These are phyloP conservation scores for Calonectria montana DNA, from an alignment of 2,329 filamentous ascomycete species.

Conservation along the genomic window DNA sequence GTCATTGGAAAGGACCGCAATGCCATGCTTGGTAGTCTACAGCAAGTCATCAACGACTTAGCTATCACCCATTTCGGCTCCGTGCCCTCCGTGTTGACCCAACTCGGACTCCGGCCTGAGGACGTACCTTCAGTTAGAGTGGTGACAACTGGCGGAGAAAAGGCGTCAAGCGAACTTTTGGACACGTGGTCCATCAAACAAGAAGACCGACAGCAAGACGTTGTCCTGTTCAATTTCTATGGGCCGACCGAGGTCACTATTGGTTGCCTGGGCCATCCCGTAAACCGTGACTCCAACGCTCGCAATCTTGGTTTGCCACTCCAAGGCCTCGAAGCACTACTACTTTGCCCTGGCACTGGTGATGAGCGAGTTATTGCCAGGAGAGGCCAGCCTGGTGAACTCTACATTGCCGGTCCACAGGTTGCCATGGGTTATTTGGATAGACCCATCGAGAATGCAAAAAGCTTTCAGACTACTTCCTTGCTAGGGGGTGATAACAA, in stretches of 20 bases:
- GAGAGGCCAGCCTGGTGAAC: neutral
- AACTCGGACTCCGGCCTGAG: neutral
- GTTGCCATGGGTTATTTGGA: neutral
- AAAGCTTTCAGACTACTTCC: neutral
- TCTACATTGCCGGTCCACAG: neutral
- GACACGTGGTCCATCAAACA: neutral
- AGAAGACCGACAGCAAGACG: neutral
- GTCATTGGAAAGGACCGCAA: neutral
- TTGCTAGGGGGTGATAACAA: neutral
- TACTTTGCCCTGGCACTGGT: neutral
- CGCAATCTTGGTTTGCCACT: neutral
- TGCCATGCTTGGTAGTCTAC: neutral
- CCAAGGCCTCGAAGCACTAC: neutral
- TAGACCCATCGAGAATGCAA: neutral
- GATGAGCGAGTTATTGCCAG: neutral
- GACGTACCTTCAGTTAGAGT: neutral
- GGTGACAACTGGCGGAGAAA: neutral
- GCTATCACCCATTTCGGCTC: neutral
- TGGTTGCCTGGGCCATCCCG: neutral
- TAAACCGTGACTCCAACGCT: neutral
- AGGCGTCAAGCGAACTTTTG: neutral
- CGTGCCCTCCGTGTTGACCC: neutral
- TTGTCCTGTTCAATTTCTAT: neutral
- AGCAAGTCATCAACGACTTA: neutral
- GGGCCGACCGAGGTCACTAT: neutral